Percentiles rank a stretch among this genome's conserved stretches.
Evolutionary conservation across 1,139 yeast species (phyloP).

Genomic region (Tardiomyces depauwii): DNA sequence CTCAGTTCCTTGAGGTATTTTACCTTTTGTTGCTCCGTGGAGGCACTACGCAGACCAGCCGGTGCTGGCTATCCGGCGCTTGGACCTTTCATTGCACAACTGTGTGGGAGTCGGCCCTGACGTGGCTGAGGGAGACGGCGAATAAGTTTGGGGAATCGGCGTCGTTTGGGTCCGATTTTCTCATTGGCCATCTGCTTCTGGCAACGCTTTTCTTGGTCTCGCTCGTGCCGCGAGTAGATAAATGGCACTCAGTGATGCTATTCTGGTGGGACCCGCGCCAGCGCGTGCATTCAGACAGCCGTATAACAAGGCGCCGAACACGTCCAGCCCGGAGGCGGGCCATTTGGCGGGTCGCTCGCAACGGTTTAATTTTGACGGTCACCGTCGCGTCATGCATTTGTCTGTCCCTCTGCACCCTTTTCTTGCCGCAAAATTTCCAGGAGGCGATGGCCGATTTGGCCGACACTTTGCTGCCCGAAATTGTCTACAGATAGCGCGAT

Average conservation of each 20-base stretch:
- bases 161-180: slow-evolving; percentile 59
- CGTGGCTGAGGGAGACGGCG: slow-evolving; percentile 38
- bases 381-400: not conserved
- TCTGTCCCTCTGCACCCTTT: not conserved
- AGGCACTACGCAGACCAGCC: slow-evolving; percentile 58
- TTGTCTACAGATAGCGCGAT: not conserved
- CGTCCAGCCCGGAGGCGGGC: not conserved
- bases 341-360: not conserved
- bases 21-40: slow-evolving; percentile 49
- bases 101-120: not conserved
- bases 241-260: slow-evolving; percentile 67
- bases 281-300: slow-evolving; percentile 16
- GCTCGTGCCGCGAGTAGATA: slow-evolving; percentile 59
- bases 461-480: not conserved
- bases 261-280: slow-evolving; percentile 69
- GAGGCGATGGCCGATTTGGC: not conserved
- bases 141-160: slow-evolving; percentile 63
- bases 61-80: slow-evolving; percentile 12
- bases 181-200: slow-evolving; percentile 53
- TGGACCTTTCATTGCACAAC: not conserved
- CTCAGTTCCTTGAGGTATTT: slow-evolving; percentile 82
- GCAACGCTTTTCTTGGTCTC: slow-evolving; percentile 51
- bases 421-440: not conserved
- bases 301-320: not conserved
- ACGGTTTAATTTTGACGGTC: not conserved